Percentiles rank a stretch among this genome's conserved stretches.
Conservation (phyloP, 805 yeast genomes). For the Saccharomycopsis amapae region DNA sequence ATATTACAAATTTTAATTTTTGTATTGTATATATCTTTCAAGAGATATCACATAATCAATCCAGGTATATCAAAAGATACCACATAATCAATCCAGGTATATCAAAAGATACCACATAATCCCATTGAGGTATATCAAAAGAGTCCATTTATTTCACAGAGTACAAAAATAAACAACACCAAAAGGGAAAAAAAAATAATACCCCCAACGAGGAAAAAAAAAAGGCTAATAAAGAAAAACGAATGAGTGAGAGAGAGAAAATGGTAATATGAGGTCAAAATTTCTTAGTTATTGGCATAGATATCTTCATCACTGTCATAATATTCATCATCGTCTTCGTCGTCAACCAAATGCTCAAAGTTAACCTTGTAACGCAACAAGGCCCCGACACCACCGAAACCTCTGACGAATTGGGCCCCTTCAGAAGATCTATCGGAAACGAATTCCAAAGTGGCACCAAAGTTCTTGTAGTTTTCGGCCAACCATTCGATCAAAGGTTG, state of each 20-base stretch:
- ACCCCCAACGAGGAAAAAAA: background rate
- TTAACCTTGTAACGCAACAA: conserved; percentile 92
- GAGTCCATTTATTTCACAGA: no score
- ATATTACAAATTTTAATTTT: no score
- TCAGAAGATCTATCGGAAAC: conserved; percentile 95
- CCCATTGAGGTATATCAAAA: no score
- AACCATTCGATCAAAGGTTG: conserved; percentile 91
- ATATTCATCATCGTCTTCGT: conserved; percentile 38
- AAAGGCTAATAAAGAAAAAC: background rate
- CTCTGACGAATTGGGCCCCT: conserved; percentile 97
- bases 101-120: no score
- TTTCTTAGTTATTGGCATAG: conserved; percentile 8
- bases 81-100: no score
- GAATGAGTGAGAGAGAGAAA: background rate
- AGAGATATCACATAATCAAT: no score
- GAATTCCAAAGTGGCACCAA: conserved; percentile 93
- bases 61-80: no score
- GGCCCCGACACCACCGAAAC: conserved; percentile 99
- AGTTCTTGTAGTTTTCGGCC: conserved; percentile 91
- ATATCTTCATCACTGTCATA: conserved; percentile 28
- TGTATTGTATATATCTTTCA: no score
- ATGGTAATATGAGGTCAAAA: background rate
- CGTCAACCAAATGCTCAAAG: conserved; percentile 87
- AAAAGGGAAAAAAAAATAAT: background rate
- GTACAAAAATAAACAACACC: background rate